Evolutionary conservation across 2,329 filamentous ascomycete species (phyloP), one percentile per base, ranked within the genome.

Genomic region (Xylaria sp.): DNA sequence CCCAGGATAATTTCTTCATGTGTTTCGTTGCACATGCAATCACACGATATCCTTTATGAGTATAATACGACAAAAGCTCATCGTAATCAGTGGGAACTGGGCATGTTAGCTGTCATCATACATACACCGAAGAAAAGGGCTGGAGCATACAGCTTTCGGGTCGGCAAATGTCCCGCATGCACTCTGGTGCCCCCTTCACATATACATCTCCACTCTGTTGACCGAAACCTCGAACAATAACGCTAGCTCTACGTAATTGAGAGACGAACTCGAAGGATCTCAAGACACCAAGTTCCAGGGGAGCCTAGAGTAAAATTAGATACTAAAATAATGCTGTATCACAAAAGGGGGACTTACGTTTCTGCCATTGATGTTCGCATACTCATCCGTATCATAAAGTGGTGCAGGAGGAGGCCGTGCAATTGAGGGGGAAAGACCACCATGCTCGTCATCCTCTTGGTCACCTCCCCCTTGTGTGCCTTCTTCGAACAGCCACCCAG

Each of bases 151-250:
- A 93, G 80, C 89, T 95, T 73, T 94, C 92, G 0, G 92, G 86
- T 12, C 88, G 87, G 80, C 96, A 99, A 50, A 99, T 98, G 25
- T 96, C 94, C 73, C 91, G 92, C 91, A 99, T 97, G 75, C 94
- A 95, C 81, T 99, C 96, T 1, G 96, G 96, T 7, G 97, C 96
- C 39, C 96, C 96, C 80, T 99, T 99, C 70, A 98, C 95, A 79
- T 94, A 99, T 50, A 98, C 88, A 74, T 94, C 92, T 54, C 91
- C 94, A 70, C 92, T 94, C 74, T 90, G 90, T 70, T 93, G 90
- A 5, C 94, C 94, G 78, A 97, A 97, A 58, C 93, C 92, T 65
- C 94, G 89, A 18, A 98, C 94, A 70, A 99, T 88, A 18, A 98
- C 96, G 81, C 95, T 98, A 12, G 96, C 94, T 74, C 96, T 90